Evolutionary conservation across 2,329 filamentous ascomycete species (phyloP).

Genomic region (Diaporthe vaccinii): DNA sequence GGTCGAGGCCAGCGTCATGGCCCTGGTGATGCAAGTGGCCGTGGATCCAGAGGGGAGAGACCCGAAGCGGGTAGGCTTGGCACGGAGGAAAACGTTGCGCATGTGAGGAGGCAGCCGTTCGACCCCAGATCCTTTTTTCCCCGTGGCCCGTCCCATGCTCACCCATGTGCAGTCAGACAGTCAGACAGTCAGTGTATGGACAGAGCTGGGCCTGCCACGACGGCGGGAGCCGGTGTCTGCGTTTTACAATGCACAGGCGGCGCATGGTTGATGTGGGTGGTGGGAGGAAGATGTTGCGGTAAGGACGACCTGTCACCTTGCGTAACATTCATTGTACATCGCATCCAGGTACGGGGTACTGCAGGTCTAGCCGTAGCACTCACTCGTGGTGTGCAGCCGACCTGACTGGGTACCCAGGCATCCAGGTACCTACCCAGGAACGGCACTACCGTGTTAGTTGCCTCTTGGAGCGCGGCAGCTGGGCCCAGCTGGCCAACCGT

Average conservation of each 20-base stretch:
- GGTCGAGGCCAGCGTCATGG: conserved; percentile 12
- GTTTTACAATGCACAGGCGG: conserved; percentile 8
- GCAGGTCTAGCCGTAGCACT: background rate
- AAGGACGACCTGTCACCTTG: background rate
- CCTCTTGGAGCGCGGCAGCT: background rate
- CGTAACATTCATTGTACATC: background rate
- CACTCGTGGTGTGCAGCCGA: no score
- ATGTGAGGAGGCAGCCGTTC: conserved; percentile 13
- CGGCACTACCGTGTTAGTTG: background rate
- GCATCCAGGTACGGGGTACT: background rate
- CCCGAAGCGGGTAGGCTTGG: conserved; percentile 36
- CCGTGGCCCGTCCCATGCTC: background rate
- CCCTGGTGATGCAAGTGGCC: conserved; percentile 25
- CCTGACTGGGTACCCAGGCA: background rate
- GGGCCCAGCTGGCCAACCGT: background rate
- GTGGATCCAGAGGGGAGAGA: conserved; percentile 28
- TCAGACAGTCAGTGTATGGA: background rate
- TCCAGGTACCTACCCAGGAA: background rate
- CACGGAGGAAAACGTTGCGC: conserved; percentile 34
- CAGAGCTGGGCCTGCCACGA: conserved; percentile 1
- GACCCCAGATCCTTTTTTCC: conserved; percentile 16
- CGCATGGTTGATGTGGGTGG: background rate
- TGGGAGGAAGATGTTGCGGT: background rate
- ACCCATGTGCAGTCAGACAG: background rate
- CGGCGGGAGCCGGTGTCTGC: conserved; percentile 17